Evolutionary conservation across 2,329 filamentous ascomycete species (phyloP).

Genomic region (Hymenoscyphus linearis): DNA sequence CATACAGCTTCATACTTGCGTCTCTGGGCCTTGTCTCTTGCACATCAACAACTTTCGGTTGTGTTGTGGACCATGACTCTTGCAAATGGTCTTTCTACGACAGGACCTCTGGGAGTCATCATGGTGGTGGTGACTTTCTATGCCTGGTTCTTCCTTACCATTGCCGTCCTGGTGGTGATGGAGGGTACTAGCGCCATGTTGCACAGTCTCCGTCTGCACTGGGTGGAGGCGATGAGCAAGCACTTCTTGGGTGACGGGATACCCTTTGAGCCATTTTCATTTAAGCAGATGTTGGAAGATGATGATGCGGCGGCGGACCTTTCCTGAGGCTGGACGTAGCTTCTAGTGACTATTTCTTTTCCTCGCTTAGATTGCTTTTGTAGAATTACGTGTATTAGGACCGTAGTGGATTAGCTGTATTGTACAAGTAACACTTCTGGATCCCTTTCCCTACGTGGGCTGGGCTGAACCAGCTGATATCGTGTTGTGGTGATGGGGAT

Average conservation of each 20-base stretch:
- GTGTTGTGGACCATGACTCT: slow-evolving; percentile 98
- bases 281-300: slow-evolving; percentile 78
- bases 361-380: slow-evolving; percentile 12
- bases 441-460: neutral
- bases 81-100: slow-evolving; percentile 63
- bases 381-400: slow-evolving; percentile 20
- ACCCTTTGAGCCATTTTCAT: slow-evolving; percentile 85
- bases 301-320: slow-evolving; percentile 59
- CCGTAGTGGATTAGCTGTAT: neutral
- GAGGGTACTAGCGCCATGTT: slow-evolving; percentile 95
- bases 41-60: slow-evolving; percentile 93
- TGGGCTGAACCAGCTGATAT: neutral
- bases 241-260: slow-evolving; percentile 89
- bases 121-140: slow-evolving; percentile 79
- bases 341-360: slow-evolving; percentile 1
- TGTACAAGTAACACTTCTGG: neutral
- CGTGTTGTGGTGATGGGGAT: neutral
- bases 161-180: slow-evolving; percentile 83
- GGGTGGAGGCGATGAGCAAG: slow-evolving; percentile 98
- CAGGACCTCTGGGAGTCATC: slow-evolving; percentile 65
- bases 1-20: slow-evolving; percentile 98
- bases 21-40: slow-evolving; percentile 94
- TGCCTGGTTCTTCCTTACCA: slow-evolving; percentile 83
- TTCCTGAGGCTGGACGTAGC: slow-evolving; percentile 17
- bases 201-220: slow-evolving; percentile 84